Conservation (phyloP, 352 stramenopile species). For the Thalassiosira ordinaria region DNA sequence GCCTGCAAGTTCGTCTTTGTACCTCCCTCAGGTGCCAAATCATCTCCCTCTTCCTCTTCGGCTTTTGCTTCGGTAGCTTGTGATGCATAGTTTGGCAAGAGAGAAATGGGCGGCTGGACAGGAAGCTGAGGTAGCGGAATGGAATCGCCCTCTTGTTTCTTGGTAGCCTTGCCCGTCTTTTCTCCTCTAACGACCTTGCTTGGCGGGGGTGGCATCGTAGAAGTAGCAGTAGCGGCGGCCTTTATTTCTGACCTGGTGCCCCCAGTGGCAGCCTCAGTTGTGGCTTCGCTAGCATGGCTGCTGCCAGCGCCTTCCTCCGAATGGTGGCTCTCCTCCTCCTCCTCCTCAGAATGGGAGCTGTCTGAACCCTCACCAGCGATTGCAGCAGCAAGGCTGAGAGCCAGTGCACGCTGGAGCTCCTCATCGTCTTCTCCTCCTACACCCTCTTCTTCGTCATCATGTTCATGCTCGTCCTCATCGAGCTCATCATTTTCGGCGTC, state of each 20-base stretch:
- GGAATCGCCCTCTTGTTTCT: background rate
- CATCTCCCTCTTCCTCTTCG: constrained; percentile 11
- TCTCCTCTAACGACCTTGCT: background rate
- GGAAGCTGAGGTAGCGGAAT: constrained; percentile 46
- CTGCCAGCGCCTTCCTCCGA: background rate
- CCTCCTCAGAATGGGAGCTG: constrained; percentile 18
- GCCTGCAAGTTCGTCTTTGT: constrained; percentile 24
- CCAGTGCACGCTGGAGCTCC: constrained; percentile 73
- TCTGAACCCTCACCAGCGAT: constrained; percentile 21
- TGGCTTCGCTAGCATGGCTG: constrained; percentile 7
- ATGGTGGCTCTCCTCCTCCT: background rate
- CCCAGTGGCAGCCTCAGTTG: background rate
- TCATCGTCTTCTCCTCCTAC: constrained; percentile 59
- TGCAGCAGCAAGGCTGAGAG: constrained; percentile 62
- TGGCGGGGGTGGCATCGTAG: background rate
- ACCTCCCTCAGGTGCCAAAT: background rate
- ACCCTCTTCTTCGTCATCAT: constrained; percentile 40
- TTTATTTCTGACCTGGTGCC: background rate
- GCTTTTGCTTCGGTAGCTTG: constrained; percentile 2
- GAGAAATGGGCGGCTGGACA: constrained; percentile 28
- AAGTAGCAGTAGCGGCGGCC: background rate
- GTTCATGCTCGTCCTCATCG: constrained; percentile 41
- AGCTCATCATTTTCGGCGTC: constrained; percentile 21
- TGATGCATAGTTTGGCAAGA: constrained; percentile 35
- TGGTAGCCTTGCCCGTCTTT: background rate